phyloP scores from a whole-genome alignment of 2,329 filamentous ascomycete genomes.

The Tolypocladium tundrense region DNA sequence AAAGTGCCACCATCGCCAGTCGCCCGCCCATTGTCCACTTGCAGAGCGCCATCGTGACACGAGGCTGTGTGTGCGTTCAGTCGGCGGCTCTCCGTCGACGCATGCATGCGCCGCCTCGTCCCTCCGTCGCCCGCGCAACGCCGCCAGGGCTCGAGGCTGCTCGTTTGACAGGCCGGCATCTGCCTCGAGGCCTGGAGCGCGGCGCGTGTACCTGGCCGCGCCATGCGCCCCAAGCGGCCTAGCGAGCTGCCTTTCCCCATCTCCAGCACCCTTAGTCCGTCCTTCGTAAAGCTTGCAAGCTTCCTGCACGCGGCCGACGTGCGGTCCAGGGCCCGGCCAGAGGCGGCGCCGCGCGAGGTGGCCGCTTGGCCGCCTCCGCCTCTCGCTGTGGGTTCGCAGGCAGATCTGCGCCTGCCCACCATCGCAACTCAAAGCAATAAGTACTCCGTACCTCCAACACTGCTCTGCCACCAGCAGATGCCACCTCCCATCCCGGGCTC shows the following conservation, averaged over 20 bases:
- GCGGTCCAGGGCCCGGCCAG: neutral
- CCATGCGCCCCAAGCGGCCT: neutral
- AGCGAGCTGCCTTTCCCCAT: neutral
- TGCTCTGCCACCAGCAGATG: neutral
- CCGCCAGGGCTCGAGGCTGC: neutral
- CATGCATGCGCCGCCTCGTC: neutral
- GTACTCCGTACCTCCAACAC: neutral
- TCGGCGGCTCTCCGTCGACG: neutral
- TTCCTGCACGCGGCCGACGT: neutral
- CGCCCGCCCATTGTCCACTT: neutral
- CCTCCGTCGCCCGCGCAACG: neutral
- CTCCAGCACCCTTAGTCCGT: neutral
- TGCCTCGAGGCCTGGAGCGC: neutral
- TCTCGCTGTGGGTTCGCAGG: neutral
- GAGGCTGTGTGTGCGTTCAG: neutral
- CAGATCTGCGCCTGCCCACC: neutral
- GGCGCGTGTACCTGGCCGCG: neutral
- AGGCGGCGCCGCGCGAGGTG: neutral
- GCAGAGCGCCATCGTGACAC: too few species aligned
- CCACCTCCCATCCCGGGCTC: neutral
- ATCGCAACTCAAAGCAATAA: neutral
- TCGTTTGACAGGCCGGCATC: neutral
- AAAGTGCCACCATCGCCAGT: neutral
- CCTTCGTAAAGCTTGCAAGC: neutral
- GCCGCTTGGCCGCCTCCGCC: neutral